Evolutionary conservation across 2,329 filamentous ascomycete species (phyloP).

Genomic region (Ascochyta fabae): DNA sequence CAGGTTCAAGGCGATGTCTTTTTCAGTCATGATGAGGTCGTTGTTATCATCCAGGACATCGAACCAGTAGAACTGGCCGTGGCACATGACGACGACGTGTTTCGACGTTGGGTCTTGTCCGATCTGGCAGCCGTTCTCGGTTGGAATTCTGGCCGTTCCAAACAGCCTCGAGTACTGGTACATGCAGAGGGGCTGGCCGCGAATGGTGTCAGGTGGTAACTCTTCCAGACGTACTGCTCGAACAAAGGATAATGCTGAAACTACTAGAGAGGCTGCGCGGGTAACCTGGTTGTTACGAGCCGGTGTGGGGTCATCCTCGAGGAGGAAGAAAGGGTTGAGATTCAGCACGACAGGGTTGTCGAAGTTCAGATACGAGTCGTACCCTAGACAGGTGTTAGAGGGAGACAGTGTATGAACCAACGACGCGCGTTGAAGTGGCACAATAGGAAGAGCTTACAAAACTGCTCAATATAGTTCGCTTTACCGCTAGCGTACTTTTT

Average conservation of each 20-base stretch:
- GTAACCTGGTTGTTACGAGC: constrained; percentile 97
- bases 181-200: constrained; percentile 90
- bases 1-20: constrained; percentile 88
- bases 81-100: constrained; percentile 90
- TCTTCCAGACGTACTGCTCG: constrained; percentile 92
- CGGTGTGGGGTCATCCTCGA: constrained; percentile 96
- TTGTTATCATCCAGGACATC: constrained; percentile 94
- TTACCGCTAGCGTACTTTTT: constrained; percentile 89
- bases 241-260: constrained; percentile 90
- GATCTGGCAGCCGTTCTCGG: constrained; percentile 93
- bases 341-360: constrained; percentile 98
- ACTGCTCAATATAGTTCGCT: constrained; percentile 97
- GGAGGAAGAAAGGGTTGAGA: constrained; percentile 94
- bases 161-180: constrained; percentile 97
- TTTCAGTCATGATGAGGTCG: constrained; percentile 96
- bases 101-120: constrained; percentile 92
- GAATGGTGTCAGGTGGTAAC: constrained; percentile 84
- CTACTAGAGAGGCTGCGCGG: constrained; percentile 86
- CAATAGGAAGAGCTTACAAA: constrained; percentile 70
- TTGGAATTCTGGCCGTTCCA: constrained; percentile 91
- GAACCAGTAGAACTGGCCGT: constrained; percentile 99
- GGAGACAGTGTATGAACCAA: not conserved
- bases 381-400: constrained; percentile 66
- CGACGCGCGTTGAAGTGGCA: too few species aligned
- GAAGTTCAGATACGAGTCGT: constrained; percentile 97